phyloP scores from a whole-genome alignment of 2,329 filamentous ascomycete genomes.

The Xylariaceae sp. region DNA sequence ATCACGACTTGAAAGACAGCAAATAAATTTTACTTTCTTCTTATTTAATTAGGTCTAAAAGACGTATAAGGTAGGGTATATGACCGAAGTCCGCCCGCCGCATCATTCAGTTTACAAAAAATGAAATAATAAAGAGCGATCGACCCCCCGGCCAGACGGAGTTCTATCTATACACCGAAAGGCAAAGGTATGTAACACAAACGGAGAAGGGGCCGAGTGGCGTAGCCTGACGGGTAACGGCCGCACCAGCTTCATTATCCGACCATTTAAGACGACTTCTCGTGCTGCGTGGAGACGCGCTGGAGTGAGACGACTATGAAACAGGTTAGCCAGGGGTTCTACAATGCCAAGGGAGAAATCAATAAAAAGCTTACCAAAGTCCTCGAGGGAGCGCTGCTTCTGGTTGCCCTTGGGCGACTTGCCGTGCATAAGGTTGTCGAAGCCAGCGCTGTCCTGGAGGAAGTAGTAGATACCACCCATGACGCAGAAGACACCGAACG shows the following conservation, averaged over 20 bases:
- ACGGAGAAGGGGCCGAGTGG: constrained; percentile 33
- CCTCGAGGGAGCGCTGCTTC: constrained; percentile 85
- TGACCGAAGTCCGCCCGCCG: constrained; percentile 42
- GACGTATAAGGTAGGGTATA: constrained; percentile 42
- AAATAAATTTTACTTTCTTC: constrained; percentile 38
- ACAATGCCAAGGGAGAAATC: not conserved
- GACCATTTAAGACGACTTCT: constrained; percentile 74
- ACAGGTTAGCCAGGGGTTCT: constrained; percentile 53
- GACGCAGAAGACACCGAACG: constrained; percentile 86
- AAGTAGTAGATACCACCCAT: constrained; percentile 79
- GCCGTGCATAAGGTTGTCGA: constrained; percentile 93
- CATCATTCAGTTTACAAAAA: constrained; percentile 47
- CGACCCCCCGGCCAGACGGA: constrained; percentile 35
- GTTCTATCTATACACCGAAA: constrained; percentile 39
- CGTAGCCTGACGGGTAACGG: constrained; percentile 30
- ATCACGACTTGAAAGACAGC: too few species aligned
- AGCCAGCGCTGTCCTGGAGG: constrained; percentile 79
- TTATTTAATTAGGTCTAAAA: constrained; percentile 44
- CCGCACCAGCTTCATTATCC: constrained; percentile 30
- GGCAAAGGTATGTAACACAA: constrained; percentile 40
- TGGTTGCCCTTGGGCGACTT: constrained; percentile 81
- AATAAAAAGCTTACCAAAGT: constrained; percentile 73
- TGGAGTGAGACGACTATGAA: constrained; percentile 81
- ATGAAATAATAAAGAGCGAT: constrained; percentile 40
- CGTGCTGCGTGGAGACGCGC: constrained; percentile 89